Evolutionary conservation across 2,329 filamentous ascomycete species (phyloP).

Genomic region (Fusarium sp.): DNA sequence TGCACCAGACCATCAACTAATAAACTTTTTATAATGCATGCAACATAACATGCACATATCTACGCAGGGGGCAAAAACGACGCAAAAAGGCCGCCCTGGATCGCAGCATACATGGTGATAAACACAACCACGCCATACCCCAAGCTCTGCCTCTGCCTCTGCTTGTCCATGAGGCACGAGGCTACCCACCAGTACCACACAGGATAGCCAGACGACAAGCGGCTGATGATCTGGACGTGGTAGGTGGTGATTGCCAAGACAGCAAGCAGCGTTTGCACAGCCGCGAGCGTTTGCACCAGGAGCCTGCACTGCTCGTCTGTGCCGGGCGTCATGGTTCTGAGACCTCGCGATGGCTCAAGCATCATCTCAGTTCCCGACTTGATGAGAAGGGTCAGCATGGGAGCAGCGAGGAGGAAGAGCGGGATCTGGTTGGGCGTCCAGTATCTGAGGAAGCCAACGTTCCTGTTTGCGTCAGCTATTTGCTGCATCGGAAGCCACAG

Average conservation of each 20-base stretch:
- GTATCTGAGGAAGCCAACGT: conserved; percentile 87
- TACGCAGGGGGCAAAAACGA: conserved; percentile 92
- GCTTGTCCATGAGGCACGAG: conserved; percentile 53
- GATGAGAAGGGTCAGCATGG: conserved; percentile 74
- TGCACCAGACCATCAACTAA: not conserved
- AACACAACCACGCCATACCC: conserved; percentile 65
- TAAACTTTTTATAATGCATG: not conserved
- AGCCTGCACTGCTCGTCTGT: conserved; percentile 32
- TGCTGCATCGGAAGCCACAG: conserved; percentile 9
- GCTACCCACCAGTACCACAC: conserved; percentile 90
- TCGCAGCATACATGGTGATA: conserved; percentile 82
- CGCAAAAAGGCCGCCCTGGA: conserved; percentile 87
- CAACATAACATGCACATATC: not conserved
- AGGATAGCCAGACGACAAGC: conserved; percentile 87
- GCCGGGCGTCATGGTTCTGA: conserved; percentile 4
- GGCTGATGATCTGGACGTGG: conserved; percentile 93
- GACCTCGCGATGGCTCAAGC: conserved; percentile 33
- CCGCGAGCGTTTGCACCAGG: conserved; percentile 69
- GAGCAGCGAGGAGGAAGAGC: conserved; percentile 84
- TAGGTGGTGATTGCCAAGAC: conserved; percentile 79
- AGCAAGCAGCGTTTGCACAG: conserved; percentile 78
- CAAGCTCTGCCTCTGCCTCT: conserved; percentile 48
- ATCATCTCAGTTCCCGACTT: conserved; percentile 65
- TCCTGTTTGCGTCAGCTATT: conserved; percentile 65
- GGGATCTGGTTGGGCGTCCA: conserved; percentile 90